Evolutionary conservation across 1,139 yeast species (phyloP), one percentile per base, ranked within the genome.

Genomic region (Saccharomyces hybrid): DNA sequence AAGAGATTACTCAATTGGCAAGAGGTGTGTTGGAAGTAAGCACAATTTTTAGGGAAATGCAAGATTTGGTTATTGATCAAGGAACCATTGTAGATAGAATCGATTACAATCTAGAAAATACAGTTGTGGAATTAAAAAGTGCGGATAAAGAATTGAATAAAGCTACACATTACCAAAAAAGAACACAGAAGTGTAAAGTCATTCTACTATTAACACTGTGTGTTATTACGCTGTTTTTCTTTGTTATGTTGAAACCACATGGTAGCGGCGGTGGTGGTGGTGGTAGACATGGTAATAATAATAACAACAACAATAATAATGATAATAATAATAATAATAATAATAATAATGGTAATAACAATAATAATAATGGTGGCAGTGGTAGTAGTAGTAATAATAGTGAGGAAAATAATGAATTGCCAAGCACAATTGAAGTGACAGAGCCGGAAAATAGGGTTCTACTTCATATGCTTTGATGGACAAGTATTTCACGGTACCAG

Each of bases 11-110:
- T 31, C 86, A 85, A 62, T 78, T 95, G 55, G 98, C 99, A 2
- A 89, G 88, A 76, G 96, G 97, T 48, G 95, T 93, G 47, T 74
- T 93, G 38, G 99, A 93, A 69, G 87, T 93, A 1, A 87, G 95
- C 48, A 89, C 95, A 1, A 93, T 95, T 53, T 93, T 93, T 73
- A 86, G 88, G 67, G 98, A 95, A 66, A 81, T 93, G 80, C 98
- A 95, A 64, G 81, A 83, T 32, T 77, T 95, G 77, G 90, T 93
- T 51, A 88, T 93, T 56, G 98, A 95, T 66, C 99, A 93, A 71
- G 99, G 99, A 2, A 89, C 97, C 0, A 77, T 93, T 49, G 76
- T 93, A 56, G 99, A 93, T 70, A 75, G 98, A 60, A 91, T 93
- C 55, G 99, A 90, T 71, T 91, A 91, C 71, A 93, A 95, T 67